Evolutionary conservation across 148 eudicot species (phyloP).

Genomic region (Rhododendron molle): DNA sequence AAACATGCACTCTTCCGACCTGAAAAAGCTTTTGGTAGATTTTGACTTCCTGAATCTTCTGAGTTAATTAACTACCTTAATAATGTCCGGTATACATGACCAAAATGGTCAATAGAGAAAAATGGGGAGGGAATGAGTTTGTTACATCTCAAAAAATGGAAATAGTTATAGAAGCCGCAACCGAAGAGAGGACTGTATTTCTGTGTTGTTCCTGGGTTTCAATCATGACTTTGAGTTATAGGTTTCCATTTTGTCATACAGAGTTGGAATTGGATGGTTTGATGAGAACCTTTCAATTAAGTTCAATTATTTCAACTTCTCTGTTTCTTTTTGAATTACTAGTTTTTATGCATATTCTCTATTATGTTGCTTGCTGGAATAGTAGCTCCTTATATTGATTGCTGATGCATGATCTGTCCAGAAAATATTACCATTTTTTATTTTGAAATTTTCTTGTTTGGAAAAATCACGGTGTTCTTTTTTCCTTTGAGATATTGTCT

Average conservation of each 20-base stretch:
- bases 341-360: neutral
- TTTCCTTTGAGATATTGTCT: neutral
- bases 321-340: neutral
- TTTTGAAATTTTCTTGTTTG: neutral
- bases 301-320: neutral
- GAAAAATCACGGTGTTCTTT: neutral
- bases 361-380: neutral
- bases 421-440: neutral
- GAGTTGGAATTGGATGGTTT: neutral
- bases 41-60: conserved; percentile 2
- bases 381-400: neutral
- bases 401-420: neutral
- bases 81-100: neutral
- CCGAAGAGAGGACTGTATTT: neutral
- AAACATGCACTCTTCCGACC: conserved; percentile 14
- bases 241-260: neutral
- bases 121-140: conserved; percentile 2
- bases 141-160: neutral
- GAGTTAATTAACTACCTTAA: neutral
- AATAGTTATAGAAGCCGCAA: neutral
- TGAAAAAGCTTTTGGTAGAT: conserved; percentile 14
- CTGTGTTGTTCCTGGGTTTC: neutral
- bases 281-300: neutral
- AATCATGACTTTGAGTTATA: neutral
- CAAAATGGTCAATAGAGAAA: conserved; percentile 4